Evolutionary conservation across 2,329 filamentous ascomycete species (phyloP), one percentile per base, ranked within the genome.

Genomic region (Venturia asperata): DNA sequence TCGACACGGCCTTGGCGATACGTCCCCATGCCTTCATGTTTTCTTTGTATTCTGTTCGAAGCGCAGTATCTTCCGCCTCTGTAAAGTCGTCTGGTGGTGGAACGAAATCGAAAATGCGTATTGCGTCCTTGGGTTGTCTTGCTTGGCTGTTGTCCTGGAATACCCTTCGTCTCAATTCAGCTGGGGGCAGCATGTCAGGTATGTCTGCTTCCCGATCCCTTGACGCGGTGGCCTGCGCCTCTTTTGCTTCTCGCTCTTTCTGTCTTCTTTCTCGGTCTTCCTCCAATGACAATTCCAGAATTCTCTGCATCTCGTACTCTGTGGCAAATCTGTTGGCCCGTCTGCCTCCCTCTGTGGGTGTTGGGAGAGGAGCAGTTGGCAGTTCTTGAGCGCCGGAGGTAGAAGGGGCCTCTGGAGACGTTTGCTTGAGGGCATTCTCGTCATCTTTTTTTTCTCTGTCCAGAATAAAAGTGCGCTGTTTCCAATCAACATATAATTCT

Each of bases 1-100:
- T 27, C 47, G 47, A 52, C 52, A 72, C 71, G 61, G 75, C 72
- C 66, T 75, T 74, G 5, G 90, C 88, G 66, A 94, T 86, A 70
- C 85, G 86, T 65, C 89, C 88, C 89, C 89, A 94, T 71, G 92
- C 89, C 80, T 94, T 94, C 0, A 89, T 88, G 66, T 83, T 84
- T 67, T 91, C 87, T 62, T 90, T 81, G 71, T 91, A 93, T 13
- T 85, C 82, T 69, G 88, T 86, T 69, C 92, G 88, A 72, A 94
- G 92, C 37, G 83, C 79, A 56, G 84, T 82, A 45, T 84, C 81
- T 74, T 94, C 90, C 68, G 88, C 84, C 21, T 84, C 80, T 0
- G 85, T 89, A 74, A 92, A 93, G 71, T 91, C 90, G 72, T 91
- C 86, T 64, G 86, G 79, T 5, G 87, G 87, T 15, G 89, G 87